These are phyloP conservation scores for Xylaria intraflava DNA, from an alignment of 495 filamentous ascomycete species.

Conservation along the genomic window DNA sequence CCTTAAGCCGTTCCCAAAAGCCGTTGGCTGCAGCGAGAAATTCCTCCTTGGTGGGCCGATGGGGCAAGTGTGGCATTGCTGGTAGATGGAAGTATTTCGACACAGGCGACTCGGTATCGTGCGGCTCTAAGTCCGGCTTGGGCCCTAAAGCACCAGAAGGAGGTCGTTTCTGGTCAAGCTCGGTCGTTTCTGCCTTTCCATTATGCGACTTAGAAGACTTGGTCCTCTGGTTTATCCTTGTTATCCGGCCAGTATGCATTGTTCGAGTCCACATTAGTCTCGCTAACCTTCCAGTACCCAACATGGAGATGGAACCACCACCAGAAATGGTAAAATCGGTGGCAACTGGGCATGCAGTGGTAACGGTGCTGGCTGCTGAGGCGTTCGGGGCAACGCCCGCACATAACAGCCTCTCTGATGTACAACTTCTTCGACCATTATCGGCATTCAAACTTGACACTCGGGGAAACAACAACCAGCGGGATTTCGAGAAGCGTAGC, in stretches of 20 bases:
- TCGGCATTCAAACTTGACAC: conserved; percentile 12
- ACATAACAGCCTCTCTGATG: conserved; percentile 38
- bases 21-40: conserved; percentile 85
- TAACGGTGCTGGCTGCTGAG: conserved; percentile 33
- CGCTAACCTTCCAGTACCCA: conserved; percentile 35
- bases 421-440: conserved; percentile 36
- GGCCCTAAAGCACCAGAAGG: conserved; percentile 7
- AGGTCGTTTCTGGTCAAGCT: conserved; percentile 14
- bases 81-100: conserved; percentile 58
- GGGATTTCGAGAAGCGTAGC: conserved; percentile 14
- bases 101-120: conserved; percentile 34
- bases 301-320: conserved; percentile 22
- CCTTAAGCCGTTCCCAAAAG: conserved; percentile 84
- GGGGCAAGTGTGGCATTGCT: conserved; percentile 58
- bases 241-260: conserved; percentile 22
- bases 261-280: conserved; percentile 29
- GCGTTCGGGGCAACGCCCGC: conserved; percentile 32
- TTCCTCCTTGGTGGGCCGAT: conserved; percentile 89
- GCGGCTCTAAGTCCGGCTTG: conserved; percentile 10
- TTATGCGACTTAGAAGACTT: conserved; percentile 29
- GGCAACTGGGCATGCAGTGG: conserved; percentile 35
- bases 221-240: conserved; percentile 26
- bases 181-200: conserved; percentile 9
- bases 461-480: conserved; percentile 21
- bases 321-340: conserved; percentile 34